Base-by-base conservation (phyloP, 805 yeast species). In the Saccharomycopsis lassenensis region DNA sequence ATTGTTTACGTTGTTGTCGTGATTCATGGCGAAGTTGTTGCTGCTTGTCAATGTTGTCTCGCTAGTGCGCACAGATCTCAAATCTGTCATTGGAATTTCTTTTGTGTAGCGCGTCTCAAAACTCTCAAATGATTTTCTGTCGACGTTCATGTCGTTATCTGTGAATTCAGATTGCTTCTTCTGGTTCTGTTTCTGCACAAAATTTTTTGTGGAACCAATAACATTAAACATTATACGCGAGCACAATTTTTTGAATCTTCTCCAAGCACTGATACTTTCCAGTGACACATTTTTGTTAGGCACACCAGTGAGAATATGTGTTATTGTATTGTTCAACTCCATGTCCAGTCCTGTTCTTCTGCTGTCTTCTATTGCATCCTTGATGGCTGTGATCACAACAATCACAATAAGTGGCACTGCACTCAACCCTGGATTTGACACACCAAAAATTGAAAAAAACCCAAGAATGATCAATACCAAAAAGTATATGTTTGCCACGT, bases 381-480 rank as follows among this genome's bases (percentile, higher is more conserved):
- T 77, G 44, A 76, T 52, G 4, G 85, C 87, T 2, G 91, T 81
- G 45, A 81, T 61, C 37, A 65, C 62, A 14, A 81, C 86, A 61
- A 81, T 80, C 38, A 81, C 87, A 53, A 80, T 77, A 52, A 81
- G 69, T 2, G 93, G 93, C 23, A 80, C 87, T 2, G 86, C 82
- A 15, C 81, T 78, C 49, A 81, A 60, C 1, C 74, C 89, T 1
- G 91, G 86, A 41, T 63, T 64, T 22, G 71, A 65, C 15, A 78
- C 86, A 31, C 93, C 93, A 52, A 81, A 81, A 31, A 81, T 71
- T 43, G 73, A 63, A 54, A 77, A 76, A 21, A 68, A 70, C 30
- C 79, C 78, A 44, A 74, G 53, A 22, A 74, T 70, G 39, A 69
- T 67, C 48, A 72, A 57, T 14, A 70, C 46, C 46, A 74, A 57